These are phyloP conservation scores for Wickerhamiella azymoides DNA, from an alignment of 805 yeast genomes.

Conservation along the genomic window DNA sequence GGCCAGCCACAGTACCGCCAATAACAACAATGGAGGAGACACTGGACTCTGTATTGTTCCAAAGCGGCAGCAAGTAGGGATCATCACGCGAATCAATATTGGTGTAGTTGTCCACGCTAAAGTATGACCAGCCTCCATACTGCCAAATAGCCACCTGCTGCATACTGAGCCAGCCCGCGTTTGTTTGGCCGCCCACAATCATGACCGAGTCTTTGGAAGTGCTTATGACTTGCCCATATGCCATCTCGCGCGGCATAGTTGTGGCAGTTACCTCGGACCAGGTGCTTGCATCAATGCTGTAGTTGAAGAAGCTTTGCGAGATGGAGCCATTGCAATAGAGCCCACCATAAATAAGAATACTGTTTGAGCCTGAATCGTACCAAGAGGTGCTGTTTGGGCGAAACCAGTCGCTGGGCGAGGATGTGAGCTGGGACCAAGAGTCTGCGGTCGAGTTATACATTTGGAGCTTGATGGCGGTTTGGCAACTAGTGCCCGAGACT, in stretches of 20 bases:
- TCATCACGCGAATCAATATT: conserved; percentile 39
- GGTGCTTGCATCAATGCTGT: conserved; percentile 11
- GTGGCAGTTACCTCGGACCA: conserved; percentile 12
- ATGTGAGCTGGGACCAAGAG: conserved; percentile 18
- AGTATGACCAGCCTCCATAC: conserved; percentile 54
- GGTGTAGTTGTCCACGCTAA: conserved; percentile 22
- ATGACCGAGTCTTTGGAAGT: conserved; percentile 13
- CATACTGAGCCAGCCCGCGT: conserved; percentile 56
- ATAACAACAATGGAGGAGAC: conserved; percentile 32
- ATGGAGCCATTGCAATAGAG: conserved; percentile 15
- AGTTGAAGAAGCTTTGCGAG: conserved; percentile 17
- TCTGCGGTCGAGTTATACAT: conserved; percentile 12
- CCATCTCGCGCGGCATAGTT: conserved; percentile 20
- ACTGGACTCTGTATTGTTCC: conserved; percentile 20
- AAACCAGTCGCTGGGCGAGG: conserved; percentile 17
- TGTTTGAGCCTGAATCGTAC: conserved; percentile 16
- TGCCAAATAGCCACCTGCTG: conserved; percentile 64
- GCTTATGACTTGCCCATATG: conserved; percentile 14
- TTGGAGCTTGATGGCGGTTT: conserved; percentile 17
- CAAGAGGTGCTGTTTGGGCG: conserved; percentile 19
- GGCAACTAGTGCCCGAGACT: conserved; percentile 16
- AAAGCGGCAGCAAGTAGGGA: conserved; percentile 44
- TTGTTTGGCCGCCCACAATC: conserved; percentile 52
- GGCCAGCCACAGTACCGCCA: conserved; percentile 42
- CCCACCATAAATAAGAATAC: conserved; percentile 24